A percentile compares a stretch with the other conserved stretches of the same genome.
phyloP scores from a whole-genome alignment of 2,329 filamentous ascomycete genomes.

The Escovopsis weberi region DNA sequence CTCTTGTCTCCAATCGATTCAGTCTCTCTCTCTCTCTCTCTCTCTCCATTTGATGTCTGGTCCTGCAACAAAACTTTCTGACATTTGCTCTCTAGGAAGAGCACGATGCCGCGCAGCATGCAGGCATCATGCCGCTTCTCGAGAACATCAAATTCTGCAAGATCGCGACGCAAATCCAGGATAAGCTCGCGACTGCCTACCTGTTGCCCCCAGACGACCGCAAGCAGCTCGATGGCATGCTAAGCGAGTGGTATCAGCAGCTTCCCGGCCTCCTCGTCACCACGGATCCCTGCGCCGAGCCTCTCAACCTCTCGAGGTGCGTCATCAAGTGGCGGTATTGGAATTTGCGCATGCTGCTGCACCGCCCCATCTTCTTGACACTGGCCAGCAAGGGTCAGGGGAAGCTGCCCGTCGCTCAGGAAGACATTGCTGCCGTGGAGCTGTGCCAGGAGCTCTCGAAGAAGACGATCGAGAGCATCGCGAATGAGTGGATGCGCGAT shows the following conservation, averaged over 20 bases:
- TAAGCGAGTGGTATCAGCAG: constrained; percentile 58
- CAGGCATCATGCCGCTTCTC: constrained; percentile 54
- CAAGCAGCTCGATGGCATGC: constrained; percentile 48
- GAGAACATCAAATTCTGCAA: constrained; percentile 71
- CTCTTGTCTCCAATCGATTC: too few relatives aligned
- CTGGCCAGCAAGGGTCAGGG: constrained; percentile 31
- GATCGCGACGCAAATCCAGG: constrained; percentile 64
- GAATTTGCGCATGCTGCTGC: constrained; percentile 61
- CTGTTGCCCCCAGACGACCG: constrained; percentile 54
- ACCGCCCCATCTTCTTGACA: constrained; percentile 57
- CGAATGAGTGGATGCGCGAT: constrained; percentile 53
- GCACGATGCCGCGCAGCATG: constrained; percentile 40
- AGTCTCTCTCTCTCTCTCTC: too few relatives aligned
- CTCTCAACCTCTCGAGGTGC: constrained; percentile 53
- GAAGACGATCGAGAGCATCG: constrained; percentile 58
- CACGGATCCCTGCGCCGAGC: constrained; percentile 53
- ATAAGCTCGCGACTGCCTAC: constrained; percentile 55
- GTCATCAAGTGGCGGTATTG: constrained; percentile 76
- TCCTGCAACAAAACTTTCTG: neutral
- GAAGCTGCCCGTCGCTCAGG: constrained; percentile 34
- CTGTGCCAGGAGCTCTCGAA: constrained; percentile 56
- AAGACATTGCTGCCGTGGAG: constrained; percentile 54
- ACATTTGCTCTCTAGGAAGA: constrained; percentile 6
- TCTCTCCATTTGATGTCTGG: neutral
- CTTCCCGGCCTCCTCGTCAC: constrained; percentile 52